Evolutionary conservation across 352 stramenopile genomes (phyloP).

Genomic region (Globisporangium uncinulatum): DNA sequence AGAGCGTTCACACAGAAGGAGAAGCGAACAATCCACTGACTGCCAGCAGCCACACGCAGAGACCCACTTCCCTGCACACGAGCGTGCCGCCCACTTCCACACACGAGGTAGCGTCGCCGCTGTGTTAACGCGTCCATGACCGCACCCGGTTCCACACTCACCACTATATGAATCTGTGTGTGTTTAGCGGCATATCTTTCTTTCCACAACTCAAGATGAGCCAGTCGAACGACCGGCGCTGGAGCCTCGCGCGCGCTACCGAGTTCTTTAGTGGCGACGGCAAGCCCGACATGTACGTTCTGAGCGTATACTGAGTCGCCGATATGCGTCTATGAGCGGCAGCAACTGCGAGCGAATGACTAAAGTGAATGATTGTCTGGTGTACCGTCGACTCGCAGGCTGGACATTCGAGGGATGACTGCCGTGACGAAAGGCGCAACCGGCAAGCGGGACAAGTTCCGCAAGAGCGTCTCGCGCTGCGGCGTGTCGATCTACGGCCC

Average conservation of each 20-base stretch:
- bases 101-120: too few relatives aligned
- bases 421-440: constrained; percentile 79
- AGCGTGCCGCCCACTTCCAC: too few relatives aligned
- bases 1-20: too few relatives aligned
- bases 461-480: constrained; percentile 80
- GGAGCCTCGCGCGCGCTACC: constrained; percentile 79
- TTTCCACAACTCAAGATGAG: constrained; percentile 26
- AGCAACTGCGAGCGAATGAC: too few relatives aligned
- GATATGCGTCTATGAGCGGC: too few relatives aligned
- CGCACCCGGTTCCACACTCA: too few relatives aligned
- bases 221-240: constrained; percentile 60
- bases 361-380: neutral
- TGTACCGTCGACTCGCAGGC: constrained; percentile 24
- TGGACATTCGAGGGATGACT: constrained; percentile 86
- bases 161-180: too few relatives aligned
- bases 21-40: too few relatives aligned
- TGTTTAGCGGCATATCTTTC: neutral
- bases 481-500: constrained; percentile 85
- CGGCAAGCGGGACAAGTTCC: constrained; percentile 85
- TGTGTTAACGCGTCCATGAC: too few relatives aligned
- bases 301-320: neutral
- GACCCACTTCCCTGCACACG: too few relatives aligned
- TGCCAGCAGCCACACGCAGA: too few relatives aligned
- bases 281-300: constrained; percentile 77
- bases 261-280: constrained; percentile 87